phyloP scores from a whole-genome alignment of 768 basidiomycete species.

The Lyophyllum shimeji region DNA sequence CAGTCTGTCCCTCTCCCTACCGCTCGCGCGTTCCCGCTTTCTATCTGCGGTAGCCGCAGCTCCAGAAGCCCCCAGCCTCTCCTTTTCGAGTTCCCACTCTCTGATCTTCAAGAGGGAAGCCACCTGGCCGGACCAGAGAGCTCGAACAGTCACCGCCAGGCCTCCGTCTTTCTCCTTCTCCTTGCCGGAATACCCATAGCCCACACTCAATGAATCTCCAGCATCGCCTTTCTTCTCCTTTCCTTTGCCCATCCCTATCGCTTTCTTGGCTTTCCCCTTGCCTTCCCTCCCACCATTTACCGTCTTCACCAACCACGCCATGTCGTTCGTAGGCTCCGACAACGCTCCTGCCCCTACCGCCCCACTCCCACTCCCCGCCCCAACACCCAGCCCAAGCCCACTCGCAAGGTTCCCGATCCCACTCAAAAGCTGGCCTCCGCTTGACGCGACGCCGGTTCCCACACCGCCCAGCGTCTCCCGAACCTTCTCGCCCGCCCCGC shows the following conservation, averaged over 20 bases:
- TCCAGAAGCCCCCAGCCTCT: constrained; percentile 11
- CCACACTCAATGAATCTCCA: constrained; percentile 15
- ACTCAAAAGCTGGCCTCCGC: constrained; percentile 36
- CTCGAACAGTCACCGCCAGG: constrained; percentile 36
- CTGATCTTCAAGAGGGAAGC: constrained; percentile 35
- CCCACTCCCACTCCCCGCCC: constrained; percentile 26
- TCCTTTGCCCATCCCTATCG: constrained; percentile 20
- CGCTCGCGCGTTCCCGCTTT: constrained; percentile 12
- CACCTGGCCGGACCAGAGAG: constrained; percentile 46
- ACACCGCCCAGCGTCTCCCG: constrained; percentile 9
- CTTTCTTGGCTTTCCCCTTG: constrained; percentile 19
- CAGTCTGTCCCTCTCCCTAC: constrained; percentile 20
- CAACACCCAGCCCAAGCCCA: constrained; percentile 38
- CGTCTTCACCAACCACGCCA: constrained; percentile 49
- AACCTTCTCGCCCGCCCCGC: constrained; percentile 11
- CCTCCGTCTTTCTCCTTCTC: constrained; percentile 30
- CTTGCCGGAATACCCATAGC: constrained; percentile 8
- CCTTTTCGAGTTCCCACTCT: constrained; percentile 32
- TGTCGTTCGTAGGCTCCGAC: constrained; percentile 48
- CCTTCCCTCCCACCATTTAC: constrained; percentile 37
- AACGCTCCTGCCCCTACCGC: constrained; percentile 35
- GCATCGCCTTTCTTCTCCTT: constrained; percentile 23
- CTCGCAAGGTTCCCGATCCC: constrained; percentile 41
- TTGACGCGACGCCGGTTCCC: constrained; percentile 20
- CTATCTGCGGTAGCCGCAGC: constrained; percentile 8